Base-by-base conservation (phyloP, 1,284 basidiomycete genomes). In the Flammula alnicola region DNA sequence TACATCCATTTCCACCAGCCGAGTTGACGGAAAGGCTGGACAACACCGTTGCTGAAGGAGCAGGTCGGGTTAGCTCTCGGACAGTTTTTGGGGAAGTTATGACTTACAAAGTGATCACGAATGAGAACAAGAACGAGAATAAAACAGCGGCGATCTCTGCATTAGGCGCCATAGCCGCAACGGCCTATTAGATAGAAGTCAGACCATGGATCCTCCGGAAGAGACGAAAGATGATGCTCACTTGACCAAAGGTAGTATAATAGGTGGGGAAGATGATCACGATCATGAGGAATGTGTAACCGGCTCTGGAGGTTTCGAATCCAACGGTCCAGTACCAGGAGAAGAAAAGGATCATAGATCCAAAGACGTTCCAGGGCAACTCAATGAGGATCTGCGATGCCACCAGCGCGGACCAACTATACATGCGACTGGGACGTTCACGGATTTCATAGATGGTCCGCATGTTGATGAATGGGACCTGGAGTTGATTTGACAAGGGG, bases 1-100 rank as follows among this genome's bases (percentile, higher is more conserved):
- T 93, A 89, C 84, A 92, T 88, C 86, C 89, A 93, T 56, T 74
- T 72, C 89, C 88, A 92, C 84, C 88, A 92, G 4, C 84, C 85
- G 4, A 92, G 79, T 5, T 74, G 65, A 4, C 72, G 63, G 68
- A 72, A 86, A 0, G 84, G 83, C 63, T 87, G 84, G 33, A 86
- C 56, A 25, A 85, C 80, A 56, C 83, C 84, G 52, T 84, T 79
- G 67, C 76, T 82, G 39, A 51, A 51, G 51, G 29, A n/a, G 52
- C 41, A 8, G 9, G 19, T 50, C 32, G 57, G 47, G 27, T 29
- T 5, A 20, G 31, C 5, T 14, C 17, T 2, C 8, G 17, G 10
- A 20, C 5, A 3, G 8, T 5, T 7, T 8, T 2, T 17, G 14
- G 23, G 12, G 42, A 33, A 19, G 11, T 10, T 11, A 16, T 3